phyloP scores from a whole-genome alignment of 305 asterid species.

The Ilex paraguariensis region DNA sequence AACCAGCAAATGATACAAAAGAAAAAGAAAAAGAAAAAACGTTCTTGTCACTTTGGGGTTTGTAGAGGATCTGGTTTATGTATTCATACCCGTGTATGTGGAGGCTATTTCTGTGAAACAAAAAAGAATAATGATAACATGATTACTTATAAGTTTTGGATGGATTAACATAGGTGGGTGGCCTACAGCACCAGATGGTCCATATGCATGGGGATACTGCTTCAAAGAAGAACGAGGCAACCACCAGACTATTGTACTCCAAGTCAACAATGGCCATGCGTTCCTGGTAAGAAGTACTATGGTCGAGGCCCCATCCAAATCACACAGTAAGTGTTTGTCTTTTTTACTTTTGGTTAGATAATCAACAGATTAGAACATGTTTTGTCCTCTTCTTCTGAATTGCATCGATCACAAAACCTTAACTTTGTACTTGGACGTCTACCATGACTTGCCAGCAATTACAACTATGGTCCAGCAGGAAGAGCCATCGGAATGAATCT shows the following conservation, averaged over 20 bases:
- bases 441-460: too few species aligned
- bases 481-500: not conserved
- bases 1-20: too few species aligned
- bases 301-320: constrained; percentile 33
- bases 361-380: not conserved
- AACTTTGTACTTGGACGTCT: too few species aligned
- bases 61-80: too few species aligned
- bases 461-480: too few species aligned
- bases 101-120: too few species aligned
- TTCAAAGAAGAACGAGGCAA: constrained; percentile 7
- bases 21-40: too few species aligned
- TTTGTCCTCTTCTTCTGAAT: not conserved
- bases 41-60: too few species aligned
- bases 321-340: not conserved
- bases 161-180: constrained; percentile 19
- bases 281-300: constrained; percentile 15
- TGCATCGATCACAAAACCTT: too few species aligned
- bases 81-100: too few species aligned
- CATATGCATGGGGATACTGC: constrained; percentile 34
- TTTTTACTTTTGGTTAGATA: not conserved
- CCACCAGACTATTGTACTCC: not conserved
- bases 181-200: constrained; percentile 20
- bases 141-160: too few species aligned
- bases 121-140: too few species aligned
- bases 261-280: not conserved